These are phyloP conservation scores for Alternaria viburni DNA, from an alignment of 2,329 filamentous ascomycete genomes.

Conservation along the genomic window DNA sequence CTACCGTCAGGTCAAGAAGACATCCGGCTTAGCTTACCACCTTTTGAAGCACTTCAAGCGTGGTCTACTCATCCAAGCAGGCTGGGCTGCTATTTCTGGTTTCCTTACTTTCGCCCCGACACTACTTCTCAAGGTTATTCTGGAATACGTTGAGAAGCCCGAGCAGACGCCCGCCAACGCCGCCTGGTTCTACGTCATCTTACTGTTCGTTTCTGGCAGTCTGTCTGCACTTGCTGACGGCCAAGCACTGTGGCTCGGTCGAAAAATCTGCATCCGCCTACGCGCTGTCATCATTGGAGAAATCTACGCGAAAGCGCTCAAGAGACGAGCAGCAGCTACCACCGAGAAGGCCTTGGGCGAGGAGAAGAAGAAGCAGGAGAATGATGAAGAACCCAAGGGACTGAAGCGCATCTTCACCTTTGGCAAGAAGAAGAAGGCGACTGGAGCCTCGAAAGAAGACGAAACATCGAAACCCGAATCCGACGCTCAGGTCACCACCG, in stretches of 20 bases:
- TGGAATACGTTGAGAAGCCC: constrained; percentile 92
- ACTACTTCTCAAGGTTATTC: constrained; percentile 84
- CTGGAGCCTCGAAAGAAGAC: constrained; percentile 50
- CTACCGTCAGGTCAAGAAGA: constrained; percentile 86
- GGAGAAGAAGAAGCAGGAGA: constrained; percentile 52
- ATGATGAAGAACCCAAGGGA: constrained; percentile 47
- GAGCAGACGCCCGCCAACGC: constrained; percentile 78
- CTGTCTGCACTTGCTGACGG: constrained; percentile 83
- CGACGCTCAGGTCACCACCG: constrained; percentile 84
- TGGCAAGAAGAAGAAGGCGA: constrained; percentile 59
- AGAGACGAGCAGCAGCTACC: constrained; percentile 81
- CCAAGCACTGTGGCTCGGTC: constrained; percentile 89
- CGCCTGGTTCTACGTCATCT: constrained; percentile 92
- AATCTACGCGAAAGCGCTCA: constrained; percentile 93
- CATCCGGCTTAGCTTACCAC: constrained; percentile 77
- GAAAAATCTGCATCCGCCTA: constrained; percentile 91
- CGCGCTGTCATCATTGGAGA: constrained; percentile 96
- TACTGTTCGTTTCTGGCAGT: constrained; percentile 83
- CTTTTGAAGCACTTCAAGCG: constrained; percentile 84
- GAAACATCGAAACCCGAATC: constrained; percentile 36
- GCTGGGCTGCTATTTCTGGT: constrained; percentile 79
- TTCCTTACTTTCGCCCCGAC: constrained; percentile 91
- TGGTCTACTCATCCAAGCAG: constrained; percentile 75
- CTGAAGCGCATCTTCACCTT: constrained; percentile 60
- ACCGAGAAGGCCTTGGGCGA: constrained; percentile 76